Conservation (phyloP, 1,139 yeast species). For the Protomyces gravidus region DNA sequence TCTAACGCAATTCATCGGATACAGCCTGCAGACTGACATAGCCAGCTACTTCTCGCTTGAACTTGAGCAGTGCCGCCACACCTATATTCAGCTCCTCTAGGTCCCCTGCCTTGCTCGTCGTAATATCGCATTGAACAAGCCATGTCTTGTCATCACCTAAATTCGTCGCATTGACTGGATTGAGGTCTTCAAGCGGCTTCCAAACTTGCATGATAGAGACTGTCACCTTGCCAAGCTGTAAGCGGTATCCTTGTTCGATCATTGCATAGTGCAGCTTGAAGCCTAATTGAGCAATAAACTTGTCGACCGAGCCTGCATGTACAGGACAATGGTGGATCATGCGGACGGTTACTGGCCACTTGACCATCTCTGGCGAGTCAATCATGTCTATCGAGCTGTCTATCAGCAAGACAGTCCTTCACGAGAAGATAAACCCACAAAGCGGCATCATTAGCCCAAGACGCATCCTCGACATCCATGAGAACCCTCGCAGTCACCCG, state of each 20-base stretch:
- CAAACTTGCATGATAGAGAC: constrained; percentile 11
- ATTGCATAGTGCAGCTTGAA: constrained; percentile 3
- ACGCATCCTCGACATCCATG: neutral
- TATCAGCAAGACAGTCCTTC: neutral
- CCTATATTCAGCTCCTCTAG: constrained; percentile 10
- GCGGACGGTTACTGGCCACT: constrained; percentile 14
- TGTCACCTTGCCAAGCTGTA: neutral
- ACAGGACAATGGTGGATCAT: constrained; percentile 12
- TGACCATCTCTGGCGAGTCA: constrained; percentile 23
- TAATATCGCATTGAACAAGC: constrained; percentile 20
- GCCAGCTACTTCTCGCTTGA: constrained; percentile 14
- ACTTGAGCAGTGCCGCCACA: constrained; percentile 6
- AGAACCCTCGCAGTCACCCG: constrained; percentile 3
- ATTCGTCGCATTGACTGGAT: neutral
- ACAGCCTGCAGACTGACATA: constrained; percentile 3
- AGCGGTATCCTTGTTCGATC: constrained; percentile 19
- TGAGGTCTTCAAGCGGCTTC: neutral
- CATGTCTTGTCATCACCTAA: constrained; percentile 16
- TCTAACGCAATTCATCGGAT: constrained; percentile 9
- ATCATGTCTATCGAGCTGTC: constrained; percentile 8
- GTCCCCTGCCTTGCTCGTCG: constrained; percentile 1
- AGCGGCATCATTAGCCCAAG: neutral
- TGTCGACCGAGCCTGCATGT: neutral
- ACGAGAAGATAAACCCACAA: neutral
- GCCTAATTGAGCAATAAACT: constrained; percentile 4